Percentiles rank a stretch among this genome's conserved stretches.
These are phyloP conservation scores for Coemansia sp. DNA, from an alignment of 192 early-diverging fungal species.

Conservation along the genomic window DNA sequence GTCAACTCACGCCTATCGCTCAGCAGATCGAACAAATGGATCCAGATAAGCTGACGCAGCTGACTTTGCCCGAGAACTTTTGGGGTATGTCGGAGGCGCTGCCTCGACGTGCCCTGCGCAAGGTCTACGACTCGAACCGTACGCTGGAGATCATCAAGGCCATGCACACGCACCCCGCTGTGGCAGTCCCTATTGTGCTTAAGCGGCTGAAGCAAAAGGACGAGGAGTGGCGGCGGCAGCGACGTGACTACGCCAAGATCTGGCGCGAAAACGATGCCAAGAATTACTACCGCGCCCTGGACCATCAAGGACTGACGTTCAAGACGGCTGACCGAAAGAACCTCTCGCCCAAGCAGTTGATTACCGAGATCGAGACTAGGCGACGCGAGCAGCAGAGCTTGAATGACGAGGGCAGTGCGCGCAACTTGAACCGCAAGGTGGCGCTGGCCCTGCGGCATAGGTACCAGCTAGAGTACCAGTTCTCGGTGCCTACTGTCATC, in stretches of 20 bases:
- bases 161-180: constrained; percentile 87
- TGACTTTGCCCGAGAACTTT: constrained; percentile 75
- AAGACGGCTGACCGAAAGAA: constrained; percentile 85
- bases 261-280: constrained; percentile 95
- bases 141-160: constrained; percentile 90
- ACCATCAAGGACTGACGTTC: constrained; percentile 93
- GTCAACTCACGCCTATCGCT: constrained; percentile 87
- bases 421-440: constrained; percentile 45
- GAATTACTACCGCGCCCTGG: constrained; percentile 93
- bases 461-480: constrained; percentile 82
- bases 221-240: constrained; percentile 82
- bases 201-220: constrained; percentile 97
- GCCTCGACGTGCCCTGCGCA: constrained; percentile 91
- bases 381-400: constrained; percentile 78
- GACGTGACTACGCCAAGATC: constrained; percentile 95
- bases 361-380: constrained; percentile 84
- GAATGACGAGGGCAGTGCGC: constrained; percentile 31
- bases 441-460: constrained; percentile 56
- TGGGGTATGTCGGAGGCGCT: constrained; percentile 86
- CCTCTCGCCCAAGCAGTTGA: constrained; percentile 74
- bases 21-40: constrained; percentile 83
- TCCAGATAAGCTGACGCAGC: constrained; percentile 71
- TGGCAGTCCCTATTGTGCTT: constrained; percentile 91
- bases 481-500: constrained; percentile 76
- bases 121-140: constrained; percentile 89